Conservation (phyloP, 2,329 filamentous ascomycete genomes). For the Penicillium hordei region DNA sequence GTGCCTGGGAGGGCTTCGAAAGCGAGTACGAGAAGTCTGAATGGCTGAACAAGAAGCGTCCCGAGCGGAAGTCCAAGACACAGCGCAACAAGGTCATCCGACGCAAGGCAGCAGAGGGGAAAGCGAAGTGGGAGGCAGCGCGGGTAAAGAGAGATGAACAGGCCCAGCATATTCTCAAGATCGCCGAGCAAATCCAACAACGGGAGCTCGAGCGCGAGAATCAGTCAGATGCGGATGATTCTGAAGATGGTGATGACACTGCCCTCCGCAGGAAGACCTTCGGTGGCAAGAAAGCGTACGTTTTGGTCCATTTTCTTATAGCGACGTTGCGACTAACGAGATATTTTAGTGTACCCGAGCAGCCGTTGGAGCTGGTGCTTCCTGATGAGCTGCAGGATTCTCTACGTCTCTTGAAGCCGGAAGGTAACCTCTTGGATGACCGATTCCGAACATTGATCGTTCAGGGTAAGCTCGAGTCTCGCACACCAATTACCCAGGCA, state of each 20-base stretch:
- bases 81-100: conserved; percentile 87
- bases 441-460: conserved; percentile 86
- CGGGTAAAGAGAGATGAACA: conserved; percentile 73
- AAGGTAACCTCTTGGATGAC: conserved; percentile 93
- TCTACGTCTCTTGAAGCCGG: conserved; percentile 78
- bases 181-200: conserved; percentile 55
- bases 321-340: conserved; percentile 20
- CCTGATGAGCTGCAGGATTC: conserved; percentile 82
- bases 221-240: conserved; percentile 38
- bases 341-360: conserved; percentile 58
- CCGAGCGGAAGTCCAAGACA: conserved; percentile 78
- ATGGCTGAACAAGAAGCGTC: conserved; percentile 68
- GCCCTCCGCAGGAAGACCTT: conserved; percentile 70
- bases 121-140: conserved; percentile 71
- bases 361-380: conserved; percentile 75
- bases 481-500: conserved; percentile 73
- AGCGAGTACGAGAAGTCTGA: conserved; percentile 72
- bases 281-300: conserved; percentile 59
- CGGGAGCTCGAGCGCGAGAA: conserved; percentile 51
- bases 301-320: conserved; percentile 11
- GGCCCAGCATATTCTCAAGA: conserved; percentile 67
- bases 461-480: conserved; percentile 81
- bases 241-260: conserved; percentile 59
- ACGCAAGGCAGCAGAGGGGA: conserved; percentile 81
- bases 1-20: conserved; percentile 86